Base-by-base conservation (phyloP, 306 rosid species). In the Begonia loranthoides region DNA sequence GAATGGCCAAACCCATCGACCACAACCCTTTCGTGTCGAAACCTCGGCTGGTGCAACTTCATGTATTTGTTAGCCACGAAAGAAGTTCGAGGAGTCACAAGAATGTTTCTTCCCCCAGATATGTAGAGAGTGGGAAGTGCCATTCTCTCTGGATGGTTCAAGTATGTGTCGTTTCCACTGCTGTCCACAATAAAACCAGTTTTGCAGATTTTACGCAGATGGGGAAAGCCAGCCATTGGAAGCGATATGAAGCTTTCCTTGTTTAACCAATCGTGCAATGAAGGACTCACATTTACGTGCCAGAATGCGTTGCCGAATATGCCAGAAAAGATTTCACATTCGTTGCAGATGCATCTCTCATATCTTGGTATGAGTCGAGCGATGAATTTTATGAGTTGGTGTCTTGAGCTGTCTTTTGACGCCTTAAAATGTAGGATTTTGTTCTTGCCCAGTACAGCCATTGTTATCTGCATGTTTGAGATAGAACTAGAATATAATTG, bases 1-100 rank as follows among this genome's bases (percentile, higher is more conserved):
- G 58, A 63, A 69, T 69, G 74, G 45, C 66, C 70, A n/a, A 63
- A 69, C 15, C 74, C 66, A 36, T 63, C 66, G 45, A 63, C 69
- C 33, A 63, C 74, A 11, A 63, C 62, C 51, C 66, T 57, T 58
- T 63, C 65, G 45, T 49, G 66, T 15, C 65, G 43, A 24, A 69
- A 69, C 1, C 59, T 45, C 7, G 74, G 69, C 13, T 63, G 74
- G 57, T 63, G 66, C 56, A 69, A 15, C 69, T 63, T 69, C 74
- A 69, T 63, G 61, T 69, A 63, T 17, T 63, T 69, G 41, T 58
- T 61, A n/a, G 69, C 69, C 6, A 69, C 61, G 51, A 69, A 69
- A 40, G 69, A 58, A 33, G 74, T 69, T 7, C 10, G 38, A 17
- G 66, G 69, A 69, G 61, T 58, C 49, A 57, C 69, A 9, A 69